Conservation (phyloP, 2,329 filamentous ascomycete species). For the Westerdykella ornata region DNA sequence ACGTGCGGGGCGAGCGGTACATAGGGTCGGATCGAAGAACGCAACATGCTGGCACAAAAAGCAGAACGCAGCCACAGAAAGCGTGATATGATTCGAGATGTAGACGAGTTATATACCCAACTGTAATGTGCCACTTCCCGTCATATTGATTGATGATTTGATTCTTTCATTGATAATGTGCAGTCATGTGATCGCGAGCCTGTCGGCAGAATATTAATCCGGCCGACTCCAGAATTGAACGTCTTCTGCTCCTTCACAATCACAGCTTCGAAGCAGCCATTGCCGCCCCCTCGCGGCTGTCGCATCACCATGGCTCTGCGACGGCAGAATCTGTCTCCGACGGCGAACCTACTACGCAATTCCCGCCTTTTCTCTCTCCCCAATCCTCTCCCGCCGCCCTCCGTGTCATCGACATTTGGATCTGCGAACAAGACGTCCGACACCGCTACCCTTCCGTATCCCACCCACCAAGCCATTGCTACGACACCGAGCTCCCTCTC, state of each 20-base stretch:
- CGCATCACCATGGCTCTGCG: conserved; percentile 34
- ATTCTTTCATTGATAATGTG: too few species aligned
- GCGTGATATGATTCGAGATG: too few species aligned
- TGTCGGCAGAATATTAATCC: neutral
- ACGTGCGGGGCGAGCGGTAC: too few species aligned
- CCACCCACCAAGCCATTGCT: conserved; percentile 76
- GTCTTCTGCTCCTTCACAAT: conserved; percentile 7
- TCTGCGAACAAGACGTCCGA: conserved; percentile 51
- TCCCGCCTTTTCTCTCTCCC: conserved; percentile 90
- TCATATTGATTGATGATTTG: too few species aligned
- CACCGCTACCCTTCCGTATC: conserved; percentile 67
- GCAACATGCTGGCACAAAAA: too few species aligned
- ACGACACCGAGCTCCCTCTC: conserved; percentile 65
- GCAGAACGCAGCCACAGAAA: too few species aligned
- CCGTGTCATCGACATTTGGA: conserved; percentile 40
- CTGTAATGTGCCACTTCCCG: too few species aligned
- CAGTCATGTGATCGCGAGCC: neutral
- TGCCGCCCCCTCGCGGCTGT: conserved; percentile 29
- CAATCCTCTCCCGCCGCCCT: conserved; percentile 60
- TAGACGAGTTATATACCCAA: too few species aligned
- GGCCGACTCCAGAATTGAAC: conserved; percentile 8
- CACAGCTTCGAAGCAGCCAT: conserved; percentile 25
- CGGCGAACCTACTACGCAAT: conserved; percentile 66
- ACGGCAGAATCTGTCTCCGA: conserved; percentile 47
- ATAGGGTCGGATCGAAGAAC: too few species aligned